A percentile compares a stretch with the other conserved stretches of the same genome.
Evolutionary conservation across 2,329 filamentous ascomycete genomes (phyloP).

Genomic region (Neopestalotiopsis clavispora): DNA sequence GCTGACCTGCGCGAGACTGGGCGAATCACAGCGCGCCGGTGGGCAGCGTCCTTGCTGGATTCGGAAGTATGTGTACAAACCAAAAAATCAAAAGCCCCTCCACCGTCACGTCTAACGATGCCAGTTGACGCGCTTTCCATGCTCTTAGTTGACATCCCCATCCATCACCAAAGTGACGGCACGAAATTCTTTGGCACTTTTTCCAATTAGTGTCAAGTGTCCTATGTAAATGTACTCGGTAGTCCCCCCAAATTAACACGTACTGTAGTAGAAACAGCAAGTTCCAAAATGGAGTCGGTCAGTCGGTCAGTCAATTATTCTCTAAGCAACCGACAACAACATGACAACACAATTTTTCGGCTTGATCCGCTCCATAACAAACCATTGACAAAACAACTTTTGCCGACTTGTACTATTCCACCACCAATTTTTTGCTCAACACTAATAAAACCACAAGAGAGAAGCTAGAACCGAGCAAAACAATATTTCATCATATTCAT

Average conservation of each 20-base stretch:
- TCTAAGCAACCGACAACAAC: background rate
- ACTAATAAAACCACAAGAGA: background rate
- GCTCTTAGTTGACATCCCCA: background rate
- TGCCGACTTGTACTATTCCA: background rate
- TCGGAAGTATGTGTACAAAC: constrained; percentile 17
- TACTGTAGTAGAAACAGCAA: too few species aligned
- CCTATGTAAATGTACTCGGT: too few species aligned
- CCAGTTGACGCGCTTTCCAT: background rate
- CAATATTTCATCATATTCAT: background rate
- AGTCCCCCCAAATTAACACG: too few species aligned
- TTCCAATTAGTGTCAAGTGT: background rate
- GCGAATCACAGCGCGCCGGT: constrained; percentile 18
- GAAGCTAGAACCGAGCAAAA: background rate
- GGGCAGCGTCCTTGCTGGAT: constrained; percentile 10
- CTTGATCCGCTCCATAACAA: background rate
- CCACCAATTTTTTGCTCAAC: background rate
- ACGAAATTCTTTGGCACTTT: constrained; percentile 11
- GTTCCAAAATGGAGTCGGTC: too few species aligned
- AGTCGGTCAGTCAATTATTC: too few species aligned
- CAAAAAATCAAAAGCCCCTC: background rate
- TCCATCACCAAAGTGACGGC: constrained; percentile 17
- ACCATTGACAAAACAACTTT: background rate
- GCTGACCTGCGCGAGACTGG: background rate
- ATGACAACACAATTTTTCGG: background rate
- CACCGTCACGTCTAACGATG: background rate